Conservation (phyloP, 805 yeast genomes). For the Limtongozyma cylindracea region DNA sequence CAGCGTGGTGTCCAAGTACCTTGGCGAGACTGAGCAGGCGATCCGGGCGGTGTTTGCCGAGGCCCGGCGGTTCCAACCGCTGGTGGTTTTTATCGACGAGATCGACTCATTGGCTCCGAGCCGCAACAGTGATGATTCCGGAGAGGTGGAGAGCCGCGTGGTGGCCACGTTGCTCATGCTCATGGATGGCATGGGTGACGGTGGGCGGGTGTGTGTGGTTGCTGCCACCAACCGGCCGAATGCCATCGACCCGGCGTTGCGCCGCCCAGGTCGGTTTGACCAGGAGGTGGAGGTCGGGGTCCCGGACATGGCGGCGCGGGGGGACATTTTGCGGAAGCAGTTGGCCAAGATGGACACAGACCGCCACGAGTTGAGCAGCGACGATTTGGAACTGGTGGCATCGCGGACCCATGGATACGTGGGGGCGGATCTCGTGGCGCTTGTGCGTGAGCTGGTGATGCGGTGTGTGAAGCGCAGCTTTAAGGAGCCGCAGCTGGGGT, state of each 20-base stretch:
- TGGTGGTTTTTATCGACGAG: conserved; percentile 77
- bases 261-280: conserved; percentile 79
- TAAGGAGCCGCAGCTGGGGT: too few species aligned
- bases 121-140: conserved; percentile 61
- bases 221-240: conserved; percentile 61
- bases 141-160: conserved; percentile 76
- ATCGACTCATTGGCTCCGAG: conserved; percentile 81
- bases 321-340: conserved; percentile 42
- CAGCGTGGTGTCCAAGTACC: conserved; percentile 70
- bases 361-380: conserved; percentile 20
- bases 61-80: conserved; percentile 68
- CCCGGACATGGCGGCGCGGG: conserved; percentile 67
- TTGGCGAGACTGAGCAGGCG: conserved; percentile 84
- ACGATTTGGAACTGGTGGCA: conserved; percentile 38
- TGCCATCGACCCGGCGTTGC: conserved; percentile 38
- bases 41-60: conserved; percentile 66
- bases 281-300: conserved; percentile 79
- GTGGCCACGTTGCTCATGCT: conserved; percentile 71
- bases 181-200: conserved; percentile 54
- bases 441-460: conserved; percentile 76
- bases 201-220: conserved; percentile 38
- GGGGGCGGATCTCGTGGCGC: conserved; percentile 82
- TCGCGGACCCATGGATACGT: conserved; percentile 86
- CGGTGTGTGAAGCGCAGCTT: conserved; percentile 37
- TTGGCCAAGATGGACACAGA: conserved; percentile 20